These are phyloP conservation scores for Zoysia pacifica DNA, from an alignment of 176 grass and related monocot genomes.

Conservation along the genomic window DNA sequence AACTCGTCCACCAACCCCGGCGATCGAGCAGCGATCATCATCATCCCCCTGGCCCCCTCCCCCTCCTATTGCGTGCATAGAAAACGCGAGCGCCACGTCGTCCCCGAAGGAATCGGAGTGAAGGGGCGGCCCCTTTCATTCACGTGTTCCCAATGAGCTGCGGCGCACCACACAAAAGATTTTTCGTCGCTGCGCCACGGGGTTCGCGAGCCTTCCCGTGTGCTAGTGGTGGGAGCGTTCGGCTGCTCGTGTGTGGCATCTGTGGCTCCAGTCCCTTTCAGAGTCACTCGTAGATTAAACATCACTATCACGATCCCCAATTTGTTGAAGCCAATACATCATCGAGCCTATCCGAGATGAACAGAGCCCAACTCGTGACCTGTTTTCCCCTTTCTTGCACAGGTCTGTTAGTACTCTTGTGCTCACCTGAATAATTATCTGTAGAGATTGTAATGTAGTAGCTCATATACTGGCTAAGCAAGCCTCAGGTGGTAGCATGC, in stretches of 20 bases:
- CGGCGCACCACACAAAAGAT: background rate
- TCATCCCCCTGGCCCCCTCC: too few species aligned
- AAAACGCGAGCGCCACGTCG: background rate
- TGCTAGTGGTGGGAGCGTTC: too few species aligned
- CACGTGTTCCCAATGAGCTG: background rate
- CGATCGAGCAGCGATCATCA: background rate
- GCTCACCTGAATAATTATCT: background rate
- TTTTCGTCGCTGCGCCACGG: background rate
- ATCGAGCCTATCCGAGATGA: background rate
- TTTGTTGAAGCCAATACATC: background rate
- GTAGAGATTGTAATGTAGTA: too few species aligned
- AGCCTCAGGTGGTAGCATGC: too few species aligned
- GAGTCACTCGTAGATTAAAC: background rate
- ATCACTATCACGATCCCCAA: background rate
- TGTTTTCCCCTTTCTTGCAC: background rate
- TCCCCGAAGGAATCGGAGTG: background rate
- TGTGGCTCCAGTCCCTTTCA: background rate
- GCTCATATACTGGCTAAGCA: too few species aligned
- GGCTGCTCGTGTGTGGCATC: background rate
- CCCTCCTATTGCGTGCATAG: background rate
- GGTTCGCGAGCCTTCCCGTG: conserved; percentile 21
- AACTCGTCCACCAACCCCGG: background rate
- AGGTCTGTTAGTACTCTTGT: background rate
- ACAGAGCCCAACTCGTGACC: background rate
- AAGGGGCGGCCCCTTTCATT: background rate